These are phyloP conservation scores for Geum urbanum DNA, from an alignment of 306 rosid species.

Conservation along the genomic window DNA sequence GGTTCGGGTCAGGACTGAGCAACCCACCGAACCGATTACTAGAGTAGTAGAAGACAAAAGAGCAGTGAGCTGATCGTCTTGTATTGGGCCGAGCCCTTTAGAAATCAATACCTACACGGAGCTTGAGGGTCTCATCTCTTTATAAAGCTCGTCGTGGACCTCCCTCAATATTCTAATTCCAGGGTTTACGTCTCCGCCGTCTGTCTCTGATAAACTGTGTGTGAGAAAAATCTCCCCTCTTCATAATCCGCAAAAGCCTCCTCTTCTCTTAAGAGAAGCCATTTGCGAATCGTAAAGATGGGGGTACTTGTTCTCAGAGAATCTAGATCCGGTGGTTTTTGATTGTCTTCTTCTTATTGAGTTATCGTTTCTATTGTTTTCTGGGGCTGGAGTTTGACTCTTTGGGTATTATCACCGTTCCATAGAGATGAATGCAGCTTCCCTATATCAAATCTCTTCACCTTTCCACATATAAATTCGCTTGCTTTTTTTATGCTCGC, in stretches of 20 bases:
- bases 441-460: slow-evolving; percentile 44
- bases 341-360: background rate
- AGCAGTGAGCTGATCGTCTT: no score
- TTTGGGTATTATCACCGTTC: slow-evolving; percentile 52
- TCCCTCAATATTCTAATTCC: background rate
- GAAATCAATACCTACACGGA: background rate
- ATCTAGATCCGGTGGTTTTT: background rate
- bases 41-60: no score
- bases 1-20: no score
- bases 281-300: background rate
- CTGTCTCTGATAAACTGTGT: background rate
- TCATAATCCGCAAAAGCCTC: background rate
- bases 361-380: no score
- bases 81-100: background rate
- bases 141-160: background rate
- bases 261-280: background rate
- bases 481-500: slow-evolving; percentile 16
- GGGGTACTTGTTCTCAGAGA: background rate
- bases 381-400: slow-evolving; percentile 91
- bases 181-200: slow-evolving; percentile 7
- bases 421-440: slow-evolving; percentile 88
- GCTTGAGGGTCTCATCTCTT: background rate
- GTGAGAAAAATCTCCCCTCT: background rate
- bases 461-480: slow-evolving; percentile 25
- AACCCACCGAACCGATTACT: no score